Evolutionary conservation across 2,329 filamentous ascomycete species (phyloP).

Genomic region (Boeremia lycopersici): DNA sequence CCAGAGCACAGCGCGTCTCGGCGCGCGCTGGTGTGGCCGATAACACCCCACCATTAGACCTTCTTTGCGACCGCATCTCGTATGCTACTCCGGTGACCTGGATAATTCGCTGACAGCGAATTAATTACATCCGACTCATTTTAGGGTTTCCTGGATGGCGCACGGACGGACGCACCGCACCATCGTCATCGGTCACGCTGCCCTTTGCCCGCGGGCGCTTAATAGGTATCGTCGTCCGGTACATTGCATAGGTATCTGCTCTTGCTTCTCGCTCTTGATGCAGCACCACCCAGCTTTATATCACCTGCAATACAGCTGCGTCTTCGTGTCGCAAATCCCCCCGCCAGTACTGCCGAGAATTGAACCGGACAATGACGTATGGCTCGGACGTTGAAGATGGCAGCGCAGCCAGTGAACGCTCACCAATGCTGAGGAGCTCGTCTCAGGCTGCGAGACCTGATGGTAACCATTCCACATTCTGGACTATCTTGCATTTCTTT

Average conservation of each 20-base stretch:
- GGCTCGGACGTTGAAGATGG: constrained; percentile 27
- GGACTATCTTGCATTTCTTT: constrained; percentile 36
- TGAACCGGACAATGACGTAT: constrained; percentile 26
- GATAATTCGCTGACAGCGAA: not conserved
- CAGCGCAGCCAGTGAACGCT: constrained; percentile 24
- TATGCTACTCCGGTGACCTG: not conserved
- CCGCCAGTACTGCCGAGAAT: constrained; percentile 7
- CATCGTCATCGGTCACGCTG: constrained; percentile 18
- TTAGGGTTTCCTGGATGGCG: not conserved
- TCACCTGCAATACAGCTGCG: not conserved
- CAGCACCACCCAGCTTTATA: constrained; percentile 1
- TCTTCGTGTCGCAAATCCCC: not conserved
- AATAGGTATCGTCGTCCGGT: not conserved
- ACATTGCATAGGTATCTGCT: constrained; percentile 6
- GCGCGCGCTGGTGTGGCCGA: not conserved
- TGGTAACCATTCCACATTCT: constrained; percentile 8
- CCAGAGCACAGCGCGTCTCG: constrained; percentile 11
- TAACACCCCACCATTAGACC: not conserved
- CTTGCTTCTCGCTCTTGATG: constrained; percentile 1
- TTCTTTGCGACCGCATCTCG: constrained; percentile 1
- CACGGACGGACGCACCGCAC: not conserved
- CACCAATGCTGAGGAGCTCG: constrained; percentile 27
- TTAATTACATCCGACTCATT: not conserved
- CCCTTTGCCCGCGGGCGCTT: not conserved
- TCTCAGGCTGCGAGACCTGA: constrained; percentile 16